Conservation (phyloP, 345 rosid species). For the Boechera divaricarpa region DNA sequence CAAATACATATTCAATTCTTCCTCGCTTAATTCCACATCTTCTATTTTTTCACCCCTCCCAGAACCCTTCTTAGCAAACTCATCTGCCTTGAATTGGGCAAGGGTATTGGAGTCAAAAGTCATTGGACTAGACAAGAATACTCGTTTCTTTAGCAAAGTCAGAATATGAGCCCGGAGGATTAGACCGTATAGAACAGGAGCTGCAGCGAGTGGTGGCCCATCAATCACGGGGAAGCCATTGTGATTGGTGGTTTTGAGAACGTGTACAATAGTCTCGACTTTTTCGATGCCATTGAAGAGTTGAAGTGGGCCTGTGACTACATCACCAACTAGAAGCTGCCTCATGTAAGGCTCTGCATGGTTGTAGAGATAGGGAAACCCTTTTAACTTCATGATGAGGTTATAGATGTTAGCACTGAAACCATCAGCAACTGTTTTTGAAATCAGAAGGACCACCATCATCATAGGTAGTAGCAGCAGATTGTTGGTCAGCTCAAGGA, state of each 20-base stretch:
- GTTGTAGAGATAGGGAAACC: slow-evolving; percentile 80
- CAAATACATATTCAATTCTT: slow-evolving; percentile 86
- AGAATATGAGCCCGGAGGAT: slow-evolving; percentile 84
- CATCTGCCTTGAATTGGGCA: slow-evolving; percentile 56
- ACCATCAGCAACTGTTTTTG: slow-evolving; percentile 94
- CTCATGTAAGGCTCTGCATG: slow-evolving; percentile 96
- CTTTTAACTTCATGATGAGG: slow-evolving; percentile 88
- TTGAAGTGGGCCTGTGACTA: slow-evolving; percentile 84
- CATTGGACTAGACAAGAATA: slow-evolving; percentile 59
- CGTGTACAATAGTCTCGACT: slow-evolving; percentile 70
- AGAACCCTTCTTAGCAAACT: slow-evolving; percentile 81
- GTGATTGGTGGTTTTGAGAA: slow-evolving; percentile 73
- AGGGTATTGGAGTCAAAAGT: slow-evolving; percentile 48
- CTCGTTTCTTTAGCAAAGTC: slow-evolving; percentile 71
- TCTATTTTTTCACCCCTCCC: slow-evolving; percentile 65
- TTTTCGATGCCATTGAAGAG: slow-evolving; percentile 76
- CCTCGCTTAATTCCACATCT: slow-evolving; percentile 70
- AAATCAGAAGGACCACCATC: slow-evolving; percentile 91
- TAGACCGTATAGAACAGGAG: slow-evolving; percentile 68
- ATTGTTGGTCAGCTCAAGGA: slow-evolving; percentile 88
- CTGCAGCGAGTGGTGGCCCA: slow-evolving; percentile 55
- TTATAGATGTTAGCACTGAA: slow-evolving; percentile 81
- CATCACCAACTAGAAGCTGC: slow-evolving; percentile 78
- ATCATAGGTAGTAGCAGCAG: slow-evolving; percentile 83
- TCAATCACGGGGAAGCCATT: slow-evolving; percentile 88